phyloP scores from a whole-genome alignment of 2,329 filamentous ascomycete genomes.

The Hirsutella thompsonii region DNA sequence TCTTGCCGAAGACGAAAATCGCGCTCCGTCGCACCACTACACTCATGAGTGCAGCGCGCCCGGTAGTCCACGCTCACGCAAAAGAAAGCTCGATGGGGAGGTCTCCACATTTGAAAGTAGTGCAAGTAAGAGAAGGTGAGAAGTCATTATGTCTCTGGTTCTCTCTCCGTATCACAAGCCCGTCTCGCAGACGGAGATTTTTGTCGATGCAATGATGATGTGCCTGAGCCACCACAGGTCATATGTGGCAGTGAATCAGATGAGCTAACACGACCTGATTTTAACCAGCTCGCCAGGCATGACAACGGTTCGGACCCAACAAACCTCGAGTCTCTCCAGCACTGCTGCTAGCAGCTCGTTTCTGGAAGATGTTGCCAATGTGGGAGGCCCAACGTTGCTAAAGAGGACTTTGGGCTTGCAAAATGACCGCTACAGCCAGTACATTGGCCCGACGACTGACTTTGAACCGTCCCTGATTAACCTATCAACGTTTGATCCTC shows the following conservation, averaged over 20 bases:
- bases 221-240: too few relatives aligned
- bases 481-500: conserved; percentile 65
- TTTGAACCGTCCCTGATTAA: conserved; percentile 77
- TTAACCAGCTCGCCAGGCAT: conserved; percentile 39
- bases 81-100: conserved; percentile 63
- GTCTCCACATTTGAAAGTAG: conserved; percentile 40
- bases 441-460: conserved; percentile 72
- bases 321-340: conserved; percentile 45
- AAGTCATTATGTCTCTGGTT: not conserved
- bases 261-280: conserved; percentile 7
- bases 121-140: conserved; percentile 57
- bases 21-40: conserved; percentile 66
- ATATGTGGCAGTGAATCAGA: not conserved
- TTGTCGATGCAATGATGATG: not conserved
- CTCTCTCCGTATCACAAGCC: not conserved
- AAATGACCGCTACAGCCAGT: conserved; percentile 66
- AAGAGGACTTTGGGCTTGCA: conserved; percentile 65
- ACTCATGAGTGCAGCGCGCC: conserved; percentile 69
- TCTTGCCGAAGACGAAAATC: conserved; percentile 59
- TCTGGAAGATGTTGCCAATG: conserved; percentile 58
- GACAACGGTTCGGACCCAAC: conserved; percentile 33
- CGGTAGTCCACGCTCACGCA: conserved; percentile 63
- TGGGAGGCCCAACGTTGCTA: conserved; percentile 51
- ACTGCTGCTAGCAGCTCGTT: conserved; percentile 49
- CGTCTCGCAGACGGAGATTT: not conserved